Base-by-base conservation (phyloP, 345 rosid genomes). In the Lepidium sativum region DNA sequence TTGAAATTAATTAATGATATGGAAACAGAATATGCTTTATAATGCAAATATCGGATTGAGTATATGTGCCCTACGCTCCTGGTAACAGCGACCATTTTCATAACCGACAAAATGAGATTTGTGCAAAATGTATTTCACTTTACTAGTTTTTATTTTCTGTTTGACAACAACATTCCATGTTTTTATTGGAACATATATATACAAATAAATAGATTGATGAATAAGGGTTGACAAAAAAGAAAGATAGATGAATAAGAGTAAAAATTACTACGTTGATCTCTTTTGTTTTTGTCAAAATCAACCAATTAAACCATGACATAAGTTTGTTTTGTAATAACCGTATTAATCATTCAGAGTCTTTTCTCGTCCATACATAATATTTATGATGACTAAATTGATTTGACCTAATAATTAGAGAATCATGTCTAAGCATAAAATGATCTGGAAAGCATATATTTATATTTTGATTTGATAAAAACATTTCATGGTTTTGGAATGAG, bases 401-500 rank as follows among this genome's bases (percentile, higher is more conserved):
- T 41, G 43, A 60, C 44, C 25, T 31, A 60, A 15, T 50, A 41
- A 54, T 35, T 45, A 18, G 10, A 53, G 61, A 47, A 48, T 54
- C 20, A 69, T 45, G 55, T n/a, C 3, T 15, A 71, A 29, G 65
- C 65, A 48, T 18, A 55, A 8, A 14, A 47, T 31, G 48, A 54
- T 70, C 55, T 35, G 56, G 55, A 54, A 42, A 51, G 33, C 49
- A 54, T 50, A 38, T 38, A 54, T 38, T 27, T 44, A 31, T 10
- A 20, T 31, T 62, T 39, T 63, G 65, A 63, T 49, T 29, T 71
- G 75, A 71, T 13, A 57, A 32, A 31, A 50, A 40, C 66, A 57
- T 72, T 48, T 63, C 53, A 55, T 64, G 60, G 70, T 63, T 71
- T 11, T 56, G 16, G 44, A 55, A 63, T 44, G 48, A 62, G 49